Base-by-base conservation (phyloP, 2,329 filamentous ascomycete species). In the Ophiocordyceps camponoti-floridani region DNA sequence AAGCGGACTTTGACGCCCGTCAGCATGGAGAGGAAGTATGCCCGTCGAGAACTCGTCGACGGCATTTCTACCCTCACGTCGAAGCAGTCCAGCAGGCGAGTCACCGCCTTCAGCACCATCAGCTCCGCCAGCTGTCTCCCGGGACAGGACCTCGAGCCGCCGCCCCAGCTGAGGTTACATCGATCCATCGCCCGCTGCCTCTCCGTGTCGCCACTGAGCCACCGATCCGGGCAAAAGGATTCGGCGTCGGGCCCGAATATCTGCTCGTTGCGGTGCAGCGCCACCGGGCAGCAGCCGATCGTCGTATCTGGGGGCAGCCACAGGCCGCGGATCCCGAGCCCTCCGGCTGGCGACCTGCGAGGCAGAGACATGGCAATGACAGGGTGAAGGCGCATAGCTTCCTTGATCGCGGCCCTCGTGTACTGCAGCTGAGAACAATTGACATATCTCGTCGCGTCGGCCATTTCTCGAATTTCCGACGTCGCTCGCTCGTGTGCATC, bases 11-110 rank as follows among this genome's bases (percentile, higher is more conserved):
- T 66, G 3, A 67, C 64, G 0, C 68, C 69, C 0, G 65, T 68
- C 50, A 72, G 48, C 64, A 73, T 71, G 1, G 68, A 69, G 54
- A 75, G 55, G 45, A 73, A 75, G 45, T 73, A 73, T 9, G 65
- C 65, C 2, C 58, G 60, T 40, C 63, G 61, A 1, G 64, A 54
- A 3, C 61, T 53, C 2, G 67, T 61, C 0, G 51, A 49, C 0
- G 67, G 67, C 48, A 68, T 51, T 7, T 45, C 2, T 50, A 64
- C 56, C 44, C 65, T 53, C 0, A 73, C 53, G 6, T 67, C 61
- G 45, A 75, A 75, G 40, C 63, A 58, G 5, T 54, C 53, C 3
- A 72, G 45, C 14, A 75, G 47, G 0, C 58, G 54, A 0, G 63
- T 54, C 0, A 73, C 56, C 0, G 63, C 56, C 50, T 70, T 72